Evolutionary conservation across 495 filamentous ascomycete species (phyloP), one percentile per base, ranked within the genome.

Genomic region (Evernia prunastri): DNA sequence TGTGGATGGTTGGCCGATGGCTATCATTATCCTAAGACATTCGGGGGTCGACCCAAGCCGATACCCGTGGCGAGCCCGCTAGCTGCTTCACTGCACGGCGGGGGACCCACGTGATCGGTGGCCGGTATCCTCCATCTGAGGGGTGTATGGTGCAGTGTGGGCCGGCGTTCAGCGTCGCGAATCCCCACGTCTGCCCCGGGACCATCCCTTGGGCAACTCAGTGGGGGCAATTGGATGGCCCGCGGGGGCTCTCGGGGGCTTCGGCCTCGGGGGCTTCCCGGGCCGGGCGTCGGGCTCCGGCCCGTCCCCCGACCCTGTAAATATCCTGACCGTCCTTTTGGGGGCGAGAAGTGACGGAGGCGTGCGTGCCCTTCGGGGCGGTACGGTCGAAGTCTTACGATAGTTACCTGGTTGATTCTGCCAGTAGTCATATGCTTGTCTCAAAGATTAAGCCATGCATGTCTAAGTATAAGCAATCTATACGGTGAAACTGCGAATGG

Each of bases 391-490:
- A 35, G 64, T 66, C 63, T 69, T 49, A 83, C 69, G 78, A 80
- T 82, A 82, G 79, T 79, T 85, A 86, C 77, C 80, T 86, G 81
- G 81, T 86, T 85, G 80, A 86, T 86, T 85, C 81, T 86, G 81
- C 80, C 79, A 85, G 81, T 84, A 85, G 80, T 85, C 77, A 86
- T 85, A 86, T 86, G 80, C 80, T 86, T 86, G 80, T 86, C 80
- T 86, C 80, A 86, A 86, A 85, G 79, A 86, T 84, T 86, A 86
- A 86, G 81, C 83, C 80, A 86, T 85, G 80, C 80, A 86, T 84
- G 80, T 86, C 79, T 82, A 86, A 86, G 81, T 86, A 84, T 85
- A 84, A 84, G 78, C 79, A 85, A 80, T 72, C 66, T 84, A 81
- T 84, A 86, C 80, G 64, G 82, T 83, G 82, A 86, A 86, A 86